Base-by-base conservation (phyloP, 1,139 yeast species). In the Eremothecium cymbalariae region DNA sequence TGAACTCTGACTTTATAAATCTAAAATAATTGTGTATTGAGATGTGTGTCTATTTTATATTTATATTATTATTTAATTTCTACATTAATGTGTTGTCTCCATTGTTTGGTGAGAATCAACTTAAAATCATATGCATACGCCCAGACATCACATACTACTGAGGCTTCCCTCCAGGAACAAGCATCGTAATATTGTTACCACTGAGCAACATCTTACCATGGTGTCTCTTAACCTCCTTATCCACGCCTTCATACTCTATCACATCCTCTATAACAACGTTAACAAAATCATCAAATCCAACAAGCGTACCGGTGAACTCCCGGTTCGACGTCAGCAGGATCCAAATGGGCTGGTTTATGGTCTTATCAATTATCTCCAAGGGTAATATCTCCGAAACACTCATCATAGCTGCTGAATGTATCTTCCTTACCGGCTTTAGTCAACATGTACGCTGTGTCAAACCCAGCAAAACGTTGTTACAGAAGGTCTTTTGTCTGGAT, bases 211-310 rank as follows among this genome's bases (percentile, higher is more conserved):
- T 79, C 57, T 76, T 77, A 11, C 59, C 59, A 14, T 48, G 50
- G 42, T 54, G 59, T 26, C 47, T 46, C 47, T 53, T 47, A 12
- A 54, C 54, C 72, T 70, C 47, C 72, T 70, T 36, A 62, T 62
- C 39, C n/a, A 11, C 21, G 58, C 65, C 37, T 60, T 63, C 33
- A 52, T 59, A 29, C 57, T 86, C 97, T 6, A 72, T 70, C 22
- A 83, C 96, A 49, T 85, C 78, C 51, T 81, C 82, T 42, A 88
- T 69, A 8, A 90, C 95, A 67, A 88, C 79, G 59, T 90, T 90
- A 42, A 90, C 97, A 51, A 79, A 88, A 59, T 90, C 97, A 58
- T 90, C 98, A 58, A 90, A 88, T 1, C 97, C 98, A 18, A 81
- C 73, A 35, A 90, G 67, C 7, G 78, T 83, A 2, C 98, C 98